Evolutionary conservation across 1,284 basidiomycete genomes (phyloP), one percentile per base, ranked within the genome.

Genomic region (Austroboletus novae-zelandiae): DNA sequence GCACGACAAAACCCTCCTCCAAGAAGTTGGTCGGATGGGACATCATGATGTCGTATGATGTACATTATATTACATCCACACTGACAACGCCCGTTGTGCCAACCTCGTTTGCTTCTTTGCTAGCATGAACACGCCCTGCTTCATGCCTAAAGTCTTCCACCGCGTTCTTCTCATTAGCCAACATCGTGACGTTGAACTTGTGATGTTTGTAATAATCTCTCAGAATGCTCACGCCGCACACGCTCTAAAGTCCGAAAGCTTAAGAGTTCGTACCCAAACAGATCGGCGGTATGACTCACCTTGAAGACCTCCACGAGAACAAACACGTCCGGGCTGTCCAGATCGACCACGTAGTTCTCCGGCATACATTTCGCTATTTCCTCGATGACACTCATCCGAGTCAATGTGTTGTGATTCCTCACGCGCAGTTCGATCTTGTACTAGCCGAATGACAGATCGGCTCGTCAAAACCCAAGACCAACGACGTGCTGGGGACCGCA

Each of bases 301-400:
- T 91, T 91, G 75, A 90, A 91, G 10, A 91, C 74, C 60, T 91
- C 88, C 5, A 90, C 80, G 8, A 91, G 74, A 43, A 91, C 77
- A 53, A 88, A 89, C 2, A 88, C 66, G 40, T 86, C 78, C 0
- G 89, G 83, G 54, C 83, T 68, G 29, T 78, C 75, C 14, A 91
- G 69, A 48, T 86, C 77, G 14, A 91, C 89, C 6, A 68, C 77
- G 56, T 86, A 84, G 9, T 73, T 76, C 47, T 73, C 71, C 0
- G 89, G 88, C 15, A 91, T 79, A 57, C 83, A 86, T 54, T 77
- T 74, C 0, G 84, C 89, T 27, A 91, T 73, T 45, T 78, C 76
- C 50, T 87, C 75, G 27, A 91, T 83, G 23, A 91, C 67, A 7
- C 62, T 69, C 44, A 76, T 72, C 10, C 84, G 77, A 9, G 77